A percentile compares a stretch with the other conserved stretches of the same genome.
phyloP scores from a whole-genome alignment of 345 rosid genomes.

The Brassica nigra region DNA sequence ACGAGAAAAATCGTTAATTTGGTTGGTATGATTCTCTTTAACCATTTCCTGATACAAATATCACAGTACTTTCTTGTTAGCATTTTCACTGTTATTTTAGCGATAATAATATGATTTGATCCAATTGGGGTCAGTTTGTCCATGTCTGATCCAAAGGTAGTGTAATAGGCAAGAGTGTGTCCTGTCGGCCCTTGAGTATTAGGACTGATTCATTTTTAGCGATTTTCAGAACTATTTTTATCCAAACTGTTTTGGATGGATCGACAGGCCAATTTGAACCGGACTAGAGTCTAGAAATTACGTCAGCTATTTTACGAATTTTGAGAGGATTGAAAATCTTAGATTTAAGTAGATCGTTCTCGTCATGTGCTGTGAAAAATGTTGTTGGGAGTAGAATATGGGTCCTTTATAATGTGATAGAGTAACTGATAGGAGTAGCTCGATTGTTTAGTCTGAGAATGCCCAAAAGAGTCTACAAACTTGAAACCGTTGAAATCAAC shows the following conservation, averaged over 20 bases:
- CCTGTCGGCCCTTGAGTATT: neutral
- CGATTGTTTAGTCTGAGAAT: too few species aligned
- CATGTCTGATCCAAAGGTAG: neutral
- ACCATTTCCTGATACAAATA: neutral
- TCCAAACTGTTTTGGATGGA: neutral
- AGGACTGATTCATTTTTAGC: neutral
- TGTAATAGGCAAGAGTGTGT: neutral
- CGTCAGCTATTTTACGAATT: neutral
- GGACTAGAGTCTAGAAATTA: neutral
- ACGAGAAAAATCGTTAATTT: neutral
- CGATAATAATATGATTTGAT: neutral
- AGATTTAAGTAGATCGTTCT: too few species aligned
- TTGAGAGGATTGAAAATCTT: too few species aligned
- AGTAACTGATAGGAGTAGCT: too few species aligned
- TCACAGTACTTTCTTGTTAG: neutral
- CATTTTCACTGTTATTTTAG: neutral
- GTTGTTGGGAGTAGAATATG: too few species aligned
- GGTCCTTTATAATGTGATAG: too few species aligned
- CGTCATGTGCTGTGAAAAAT: neutral
- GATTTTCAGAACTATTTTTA: too few species aligned
- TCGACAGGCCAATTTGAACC: neutral
- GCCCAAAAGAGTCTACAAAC: too few species aligned
- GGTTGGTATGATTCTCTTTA: neutral
- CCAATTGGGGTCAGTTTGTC: neutral
- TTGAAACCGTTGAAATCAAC: too few species aligned